Evolutionary conservation across 2,329 filamentous ascomycete species (phyloP).

Genomic region (Capronia epimyces): DNA sequence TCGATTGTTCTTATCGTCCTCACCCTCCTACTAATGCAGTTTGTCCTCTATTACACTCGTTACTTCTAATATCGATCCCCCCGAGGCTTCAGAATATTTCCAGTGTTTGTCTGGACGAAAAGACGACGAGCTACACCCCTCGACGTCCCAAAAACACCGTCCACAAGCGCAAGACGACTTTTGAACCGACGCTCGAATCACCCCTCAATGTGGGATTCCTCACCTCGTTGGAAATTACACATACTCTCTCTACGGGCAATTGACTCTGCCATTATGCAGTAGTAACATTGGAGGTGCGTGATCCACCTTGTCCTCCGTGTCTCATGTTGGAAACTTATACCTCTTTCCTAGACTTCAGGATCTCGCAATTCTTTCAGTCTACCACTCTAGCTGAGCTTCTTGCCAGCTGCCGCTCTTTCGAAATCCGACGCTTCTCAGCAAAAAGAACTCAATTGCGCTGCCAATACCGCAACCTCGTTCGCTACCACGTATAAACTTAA

Average conservation of each 20-base stretch:
- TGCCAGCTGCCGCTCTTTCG: slow-evolving; percentile 16
- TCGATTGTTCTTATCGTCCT: slow-evolving; percentile 5
- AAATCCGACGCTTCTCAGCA: background rate
- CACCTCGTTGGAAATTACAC: background rate
- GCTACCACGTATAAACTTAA: background rate
- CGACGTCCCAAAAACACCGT: slow-evolving; percentile 6
- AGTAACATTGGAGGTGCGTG: slow-evolving; percentile 7
- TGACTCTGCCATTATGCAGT: slow-evolving; percentile 4
- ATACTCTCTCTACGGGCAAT: background rate
- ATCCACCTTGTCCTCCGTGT: slow-evolving; percentile 8
- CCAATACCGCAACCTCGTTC: background rate
- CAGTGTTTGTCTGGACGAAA: slow-evolving; percentile 8
- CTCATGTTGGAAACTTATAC: slow-evolving; percentile 7
- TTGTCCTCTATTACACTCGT: slow-evolving; percentile 6
- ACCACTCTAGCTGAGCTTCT: slow-evolving; percentile 9
- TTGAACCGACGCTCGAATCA: background rate
- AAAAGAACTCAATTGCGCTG: background rate
- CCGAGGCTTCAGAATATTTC: background rate
- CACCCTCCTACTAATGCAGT: slow-evolving; percentile 8
- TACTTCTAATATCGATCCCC: background rate
- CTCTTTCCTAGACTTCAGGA: too few relatives aligned
- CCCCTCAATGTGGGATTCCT: background rate
- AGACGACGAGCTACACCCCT: slow-evolving; percentile 3
- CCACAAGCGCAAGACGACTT: slow-evolving; percentile 1
- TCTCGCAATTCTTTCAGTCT: slow-evolving; percentile 1